Evolutionary conservation across 2,329 filamentous ascomycete genomes (phyloP), one percentile per base, ranked within the genome.

Genomic region (Aspergillus sp.): DNA sequence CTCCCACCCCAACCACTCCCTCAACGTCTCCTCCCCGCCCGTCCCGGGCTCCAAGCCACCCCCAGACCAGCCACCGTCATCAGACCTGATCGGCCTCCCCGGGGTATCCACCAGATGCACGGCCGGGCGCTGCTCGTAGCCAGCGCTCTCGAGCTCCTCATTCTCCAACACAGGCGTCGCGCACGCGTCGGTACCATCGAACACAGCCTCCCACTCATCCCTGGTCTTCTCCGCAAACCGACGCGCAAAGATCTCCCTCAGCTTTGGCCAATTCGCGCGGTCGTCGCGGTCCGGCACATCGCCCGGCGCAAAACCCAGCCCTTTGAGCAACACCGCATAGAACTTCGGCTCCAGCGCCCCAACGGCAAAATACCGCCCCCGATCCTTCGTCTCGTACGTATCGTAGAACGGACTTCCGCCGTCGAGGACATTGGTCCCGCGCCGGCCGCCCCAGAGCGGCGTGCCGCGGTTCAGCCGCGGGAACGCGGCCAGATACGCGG

Each of bases 151-250:
- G 26, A 94, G 65, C 60, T 94, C 86, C 0, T 46, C 51, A 43
- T 86, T 83, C 20, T 78, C 78, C 26, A 94, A 64, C 1, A 96
- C 83, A 0, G 89, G 89, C n/a, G 84, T 86, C 42, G 82, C 86
- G 57, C 89, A 96, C 1, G 89, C 89, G 61, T 96, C 89, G 0
- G 83, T 91, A 8, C 82, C 84, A 54, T 93, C 84, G 54, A 95
- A 96, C 4, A 93, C 66, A 3, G 39, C 54, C 60, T 94, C 89
- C 89, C 89, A 96, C 55, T 93, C 80, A 0, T 60, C 53, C 20
- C 88, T 71, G 4, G 80, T 81, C 62, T 78, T 85, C 27, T 64
- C 58, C 54, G 69, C 75, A 58, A 96, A 95, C 0, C 64, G 67
- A 3, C 53, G 53, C 2, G 69, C 70, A 44, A 93, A 80, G 2